Evolutionary conservation across 2,329 filamentous ascomycete genomes (phyloP).

Genomic region (Aureobasidium sp.): DNA sequence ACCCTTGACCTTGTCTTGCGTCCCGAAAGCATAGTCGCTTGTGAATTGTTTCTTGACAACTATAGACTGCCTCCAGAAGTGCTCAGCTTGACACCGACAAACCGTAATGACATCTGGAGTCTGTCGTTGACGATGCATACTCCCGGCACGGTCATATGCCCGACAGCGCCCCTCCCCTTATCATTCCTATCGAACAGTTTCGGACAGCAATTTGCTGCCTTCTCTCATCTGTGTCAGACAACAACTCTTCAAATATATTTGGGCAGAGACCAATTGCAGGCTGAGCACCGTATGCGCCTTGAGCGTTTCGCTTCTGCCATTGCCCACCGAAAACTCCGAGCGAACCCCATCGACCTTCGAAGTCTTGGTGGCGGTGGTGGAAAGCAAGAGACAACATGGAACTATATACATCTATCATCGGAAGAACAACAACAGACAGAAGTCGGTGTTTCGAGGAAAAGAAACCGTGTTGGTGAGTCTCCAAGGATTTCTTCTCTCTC

Average conservation of each 20-base stretch:
- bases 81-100: not conserved
- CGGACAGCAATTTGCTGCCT: constrained; percentile 5
- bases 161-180: constrained; percentile 3
- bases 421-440: not conserved
- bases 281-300: not conserved
- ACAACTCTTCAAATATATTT: not conserved
- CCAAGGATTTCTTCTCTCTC: not conserved
- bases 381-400: constrained; percentile 5
- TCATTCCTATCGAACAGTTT: not conserved
- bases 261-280: not conserved
- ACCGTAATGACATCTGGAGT: not conserved
- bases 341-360: constrained; percentile 8
- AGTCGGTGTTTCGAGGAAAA: not conserved
- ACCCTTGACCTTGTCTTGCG: constrained; percentile 4
- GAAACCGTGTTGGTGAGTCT: not conserved
- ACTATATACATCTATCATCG: not conserved
- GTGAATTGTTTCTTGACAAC: not conserved
- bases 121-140: not conserved
- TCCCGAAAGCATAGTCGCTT: constrained; percentile 7
- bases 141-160: constrained; percentile 6
- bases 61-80: constrained; percentile 4
- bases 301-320: not conserved
- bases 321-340: not conserved
- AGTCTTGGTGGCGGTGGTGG: constrained; percentile 6
- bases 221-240: constrained; percentile 9